These are phyloP conservation scores for Metahyphopichia silvanorum DNA, from an alignment of 805 yeast species.

Conservation along the genomic window DNA sequence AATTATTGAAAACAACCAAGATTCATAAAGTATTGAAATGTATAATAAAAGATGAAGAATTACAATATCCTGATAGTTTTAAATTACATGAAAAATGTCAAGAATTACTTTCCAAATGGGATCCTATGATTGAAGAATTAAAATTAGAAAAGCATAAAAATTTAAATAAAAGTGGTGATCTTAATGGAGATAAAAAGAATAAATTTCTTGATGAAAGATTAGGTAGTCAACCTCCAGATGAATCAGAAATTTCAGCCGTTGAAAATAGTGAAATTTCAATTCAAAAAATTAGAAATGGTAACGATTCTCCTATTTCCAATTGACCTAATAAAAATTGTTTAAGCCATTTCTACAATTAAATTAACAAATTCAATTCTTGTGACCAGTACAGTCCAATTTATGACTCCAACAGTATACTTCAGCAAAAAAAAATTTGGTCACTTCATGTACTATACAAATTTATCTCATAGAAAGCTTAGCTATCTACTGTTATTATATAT, in stretches of 20 bases:
- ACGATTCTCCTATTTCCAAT: too few species aligned
- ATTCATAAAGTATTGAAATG: constrained; percentile 53
- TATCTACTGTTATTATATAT: too few species aligned
- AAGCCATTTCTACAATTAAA: not conserved
- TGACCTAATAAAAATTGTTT: too few species aligned
- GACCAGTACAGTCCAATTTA: not conserved
- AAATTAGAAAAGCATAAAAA: constrained; percentile 23
- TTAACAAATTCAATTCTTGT: too few species aligned
- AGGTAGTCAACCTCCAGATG: constrained; percentile 9
- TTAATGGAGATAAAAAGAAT: too few species aligned
- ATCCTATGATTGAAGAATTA: constrained; percentile 29
- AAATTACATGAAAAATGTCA: constrained; percentile 44
- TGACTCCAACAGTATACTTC: too few species aligned
- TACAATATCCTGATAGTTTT: constrained; percentile 42
- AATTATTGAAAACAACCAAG: constrained; percentile 42
- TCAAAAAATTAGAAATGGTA: too few species aligned
- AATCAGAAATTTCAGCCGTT: constrained; percentile 10
- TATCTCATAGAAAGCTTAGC: too few species aligned
- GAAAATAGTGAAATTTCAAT: constrained; percentile 6
- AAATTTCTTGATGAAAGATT: not conserved
- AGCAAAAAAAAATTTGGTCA: too few species aligned
- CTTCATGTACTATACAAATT: too few species aligned
- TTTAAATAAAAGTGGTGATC: not conserved
- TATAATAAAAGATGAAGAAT: constrained; percentile 35
- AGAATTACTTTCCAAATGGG: constrained; percentile 42